phyloP scores from a whole-genome alignment of 331 rosid species.

The Malus hybrid region DNA sequence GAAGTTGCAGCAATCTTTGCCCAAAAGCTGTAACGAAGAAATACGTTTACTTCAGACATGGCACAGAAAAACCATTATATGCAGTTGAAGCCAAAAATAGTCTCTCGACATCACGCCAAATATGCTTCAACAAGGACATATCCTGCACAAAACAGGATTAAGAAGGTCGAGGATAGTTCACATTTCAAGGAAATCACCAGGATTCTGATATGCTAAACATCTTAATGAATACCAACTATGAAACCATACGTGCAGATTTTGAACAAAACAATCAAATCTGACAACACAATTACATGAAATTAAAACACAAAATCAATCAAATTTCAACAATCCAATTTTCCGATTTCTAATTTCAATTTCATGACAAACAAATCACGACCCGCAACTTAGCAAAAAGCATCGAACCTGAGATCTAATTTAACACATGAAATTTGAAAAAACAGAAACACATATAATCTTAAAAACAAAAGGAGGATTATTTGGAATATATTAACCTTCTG shows the following conservation, averaged over 20 bases:
- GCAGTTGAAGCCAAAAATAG: not conserved
- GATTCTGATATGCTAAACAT: not conserved
- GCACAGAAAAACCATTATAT: not conserved
- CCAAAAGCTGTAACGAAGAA: not conserved
- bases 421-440: not conserved
- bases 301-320: not conserved
- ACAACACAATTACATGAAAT: too few relatives aligned
- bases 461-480: not conserved
- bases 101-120: not conserved
- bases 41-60: not conserved
- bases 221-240: not conserved
- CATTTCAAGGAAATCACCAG: not conserved
- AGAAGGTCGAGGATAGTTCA: not conserved
- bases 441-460: not conserved
- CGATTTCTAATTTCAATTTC: not conserved
- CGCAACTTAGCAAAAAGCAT: not conserved
- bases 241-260: not conserved
- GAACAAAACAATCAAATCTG: not conserved
- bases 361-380: not conserved
- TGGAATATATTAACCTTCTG: too few relatives aligned
- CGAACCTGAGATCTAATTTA: not conserved
- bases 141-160: not conserved
- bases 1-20: conserved; percentile 1
- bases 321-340: not conserved
- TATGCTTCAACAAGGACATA: conserved; percentile 1